Evolutionary conservation across 2,329 filamentous ascomycete genomes (phyloP).

Genomic region (Ascochyta pisi): DNA sequence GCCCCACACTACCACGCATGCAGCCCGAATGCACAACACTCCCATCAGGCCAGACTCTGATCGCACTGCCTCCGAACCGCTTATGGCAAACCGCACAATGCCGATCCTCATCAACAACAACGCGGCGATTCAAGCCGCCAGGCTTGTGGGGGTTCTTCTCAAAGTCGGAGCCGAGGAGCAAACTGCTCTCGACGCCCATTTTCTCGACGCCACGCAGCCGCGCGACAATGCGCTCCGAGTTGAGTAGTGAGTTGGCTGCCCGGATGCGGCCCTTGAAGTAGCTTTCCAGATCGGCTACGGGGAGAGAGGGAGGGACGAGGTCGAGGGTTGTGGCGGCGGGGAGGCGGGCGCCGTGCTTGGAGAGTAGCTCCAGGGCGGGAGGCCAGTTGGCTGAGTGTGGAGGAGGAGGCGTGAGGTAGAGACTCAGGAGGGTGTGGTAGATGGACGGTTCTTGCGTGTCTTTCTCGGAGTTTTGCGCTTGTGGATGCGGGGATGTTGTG

Average conservation of each 20-base stretch:
- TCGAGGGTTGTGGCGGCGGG: constrained; percentile 86
- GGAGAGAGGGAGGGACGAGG: constrained; percentile 81
- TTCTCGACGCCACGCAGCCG: constrained; percentile 79
- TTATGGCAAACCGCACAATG: constrained; percentile 95
- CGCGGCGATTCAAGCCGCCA: constrained; percentile 68
- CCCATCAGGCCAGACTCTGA: constrained; percentile 82
- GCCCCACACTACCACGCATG: constrained; percentile 44
- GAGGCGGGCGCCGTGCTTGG: constrained; percentile 87
- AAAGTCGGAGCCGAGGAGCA: constrained; percentile 74
- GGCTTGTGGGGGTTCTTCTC: constrained; percentile 59
- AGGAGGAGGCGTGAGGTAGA: constrained; percentile 83
- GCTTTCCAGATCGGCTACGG: constrained; percentile 79
- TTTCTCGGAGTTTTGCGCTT: constrained; percentile 26
- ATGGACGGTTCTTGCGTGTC: constrained; percentile 74
- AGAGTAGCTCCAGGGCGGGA: constrained; percentile 86
- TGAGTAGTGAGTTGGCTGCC: constrained; percentile 80
- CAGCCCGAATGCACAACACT: constrained; percentile 60
- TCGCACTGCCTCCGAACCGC: constrained; percentile 86
- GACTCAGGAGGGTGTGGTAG: constrained; percentile 86
- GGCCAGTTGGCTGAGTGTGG: constrained; percentile 75
- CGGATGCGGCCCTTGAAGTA: constrained; percentile 94
- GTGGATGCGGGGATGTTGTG: constrained; percentile 43
- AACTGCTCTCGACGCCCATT: constrained; percentile 74
- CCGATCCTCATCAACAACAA: constrained; percentile 84
- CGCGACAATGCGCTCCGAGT: constrained; percentile 78